These are phyloP conservation scores for Fusarium tuaranense DNA, from an alignment of 2,329 filamentous ascomycete species.

Conservation along the genomic window DNA sequence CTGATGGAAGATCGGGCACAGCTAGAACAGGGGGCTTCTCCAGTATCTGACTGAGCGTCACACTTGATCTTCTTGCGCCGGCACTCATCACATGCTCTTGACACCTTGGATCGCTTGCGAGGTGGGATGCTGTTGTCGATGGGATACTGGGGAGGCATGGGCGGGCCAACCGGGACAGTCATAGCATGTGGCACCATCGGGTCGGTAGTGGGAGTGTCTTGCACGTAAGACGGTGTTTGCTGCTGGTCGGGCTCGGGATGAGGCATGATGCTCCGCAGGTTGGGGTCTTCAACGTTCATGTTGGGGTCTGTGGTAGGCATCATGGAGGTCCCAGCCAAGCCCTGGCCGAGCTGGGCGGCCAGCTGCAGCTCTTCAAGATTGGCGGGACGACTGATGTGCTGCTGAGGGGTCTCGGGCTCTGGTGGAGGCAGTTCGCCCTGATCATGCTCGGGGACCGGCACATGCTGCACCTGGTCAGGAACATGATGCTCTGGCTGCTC, in stretches of 20 bases:
- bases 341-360: slow-evolving; percentile 68
- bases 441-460: slow-evolving; percentile 46
- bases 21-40: slow-evolving; percentile 81
- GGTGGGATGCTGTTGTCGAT: slow-evolving; percentile 72
- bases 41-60: slow-evolving; percentile 81
- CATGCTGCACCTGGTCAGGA: slow-evolving; percentile 44
- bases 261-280: slow-evolving; percentile 58
- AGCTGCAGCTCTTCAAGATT: slow-evolving; percentile 69
- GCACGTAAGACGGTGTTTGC: slow-evolving; percentile 51
- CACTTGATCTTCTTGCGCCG: slow-evolving; percentile 91
- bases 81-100: slow-evolving; percentile 89
- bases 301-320: slow-evolving; percentile 61
- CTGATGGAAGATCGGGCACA: slow-evolving; percentile 81
- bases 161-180: slow-evolving; percentile 51
- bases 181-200: slow-evolving; percentile 52
- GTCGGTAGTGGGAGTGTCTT: slow-evolving; percentile 52
- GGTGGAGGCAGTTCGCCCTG: slow-evolving; percentile 46
- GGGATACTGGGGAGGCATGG: slow-evolving; percentile 53
- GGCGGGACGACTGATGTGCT: slow-evolving; percentile 56
- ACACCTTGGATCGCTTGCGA: slow-evolving; percentile 86
- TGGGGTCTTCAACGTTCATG: slow-evolving; percentile 57
- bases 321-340: slow-evolving; percentile 60
- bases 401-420: slow-evolving; percentile 54
- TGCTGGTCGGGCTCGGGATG: slow-evolving; percentile 55
- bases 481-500: slow-evolving; percentile 45